Base-by-base conservation (phyloP, 257 asterid genomes). In the Solanum chaucha region DNA sequence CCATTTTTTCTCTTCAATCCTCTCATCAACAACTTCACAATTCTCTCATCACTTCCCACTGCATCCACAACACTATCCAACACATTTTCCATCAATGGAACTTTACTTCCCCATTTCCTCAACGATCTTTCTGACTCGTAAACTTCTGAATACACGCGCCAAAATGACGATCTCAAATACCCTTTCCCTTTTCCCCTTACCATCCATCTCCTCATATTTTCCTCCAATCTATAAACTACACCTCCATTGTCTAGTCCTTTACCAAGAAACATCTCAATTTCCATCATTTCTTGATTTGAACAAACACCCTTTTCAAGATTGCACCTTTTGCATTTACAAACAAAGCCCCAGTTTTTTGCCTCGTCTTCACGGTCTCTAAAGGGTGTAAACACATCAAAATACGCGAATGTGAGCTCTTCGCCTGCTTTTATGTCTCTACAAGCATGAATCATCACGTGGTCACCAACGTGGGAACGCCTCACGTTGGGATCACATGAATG, bases 401-500 rank as follows among this genome's bases (percentile, higher is more conserved):
- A 96, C 11, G 98, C 93, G 22, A 91, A 93, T 2, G 95, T 92
- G 4, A 95, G 93, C 91, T 95, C 98, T 82, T 96, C 98, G 10
- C 98, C 98, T 1, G 94, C 94, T 92, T 93, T 95, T 85, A 96
- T 36, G 10, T 96, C 98, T 67, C 93, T 89, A 22, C 95, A 65
- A 59, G 98, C 97, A 86, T 93, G 98, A 36, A 96, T 92, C n/a
- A 89, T 51, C 10, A 94, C 87, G 13, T 95, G 91, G 80, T 96
- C 98, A 10, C 99, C 99, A 24, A 96, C 68, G 89, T 95, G 98
- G 88, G 93, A 87, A 0, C 98, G 93, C 91, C 99, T 89, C 35
- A 88, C 94, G n/a, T 94, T 96, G 4, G 99, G 99, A 68, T 93
- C 94, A 44, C 98, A 96, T 2, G 99, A 95, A 86, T 95, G 98